Conservation (phyloP, 2,329 filamentous ascomycete species). For the Trichoderma semiorbis region DNA sequence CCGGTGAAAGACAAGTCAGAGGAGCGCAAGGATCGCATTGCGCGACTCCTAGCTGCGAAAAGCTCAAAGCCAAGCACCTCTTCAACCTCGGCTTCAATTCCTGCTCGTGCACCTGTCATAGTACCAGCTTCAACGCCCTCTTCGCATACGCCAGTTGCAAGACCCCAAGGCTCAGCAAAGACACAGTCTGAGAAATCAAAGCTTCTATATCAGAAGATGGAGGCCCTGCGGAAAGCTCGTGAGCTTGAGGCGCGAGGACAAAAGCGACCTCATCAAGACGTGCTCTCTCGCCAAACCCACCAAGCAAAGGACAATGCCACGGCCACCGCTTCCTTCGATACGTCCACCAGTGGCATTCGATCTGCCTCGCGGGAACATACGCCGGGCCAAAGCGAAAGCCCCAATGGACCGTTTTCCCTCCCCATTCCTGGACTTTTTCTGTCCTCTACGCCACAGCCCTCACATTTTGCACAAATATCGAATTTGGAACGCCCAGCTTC, state of each 20-base stretch:
- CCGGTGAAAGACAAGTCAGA: slow-evolving; percentile 41
- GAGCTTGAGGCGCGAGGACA: slow-evolving; percentile 45
- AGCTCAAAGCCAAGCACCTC: slow-evolving; percentile 47
- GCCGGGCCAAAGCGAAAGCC: background rate
- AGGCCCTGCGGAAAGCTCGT: slow-evolving; percentile 63
- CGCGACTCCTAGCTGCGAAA: slow-evolving; percentile 71
- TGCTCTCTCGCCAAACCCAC: background rate
- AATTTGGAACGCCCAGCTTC: slow-evolving; percentile 52
- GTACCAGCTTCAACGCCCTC: slow-evolving; percentile 14
- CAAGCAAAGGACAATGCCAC: background rate
- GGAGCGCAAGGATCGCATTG: slow-evolving; percentile 73
- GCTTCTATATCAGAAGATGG: slow-evolving; percentile 73
- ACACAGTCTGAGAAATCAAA: slow-evolving; percentile 65
- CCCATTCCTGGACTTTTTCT: slow-evolving; percentile 39
- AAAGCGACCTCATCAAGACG: slow-evolving; percentile 22
- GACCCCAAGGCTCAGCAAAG: slow-evolving; percentile 19
- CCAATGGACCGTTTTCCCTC: slow-evolving; percentile 18
- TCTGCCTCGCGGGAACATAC: background rate
- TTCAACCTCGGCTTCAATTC: slow-evolving; percentile 1
- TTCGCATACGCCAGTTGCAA: background rate
- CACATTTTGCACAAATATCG: slow-evolving; percentile 21
- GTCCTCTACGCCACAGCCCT: slow-evolving; percentile 28
- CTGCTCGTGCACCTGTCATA: background rate
- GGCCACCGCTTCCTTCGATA: background rate
- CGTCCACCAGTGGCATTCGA: background rate